These are phyloP conservation scores for Calonectria multiphialidica DNA, from an alignment of 2,329 filamentous ascomycete species.

Conservation along the genomic window DNA sequence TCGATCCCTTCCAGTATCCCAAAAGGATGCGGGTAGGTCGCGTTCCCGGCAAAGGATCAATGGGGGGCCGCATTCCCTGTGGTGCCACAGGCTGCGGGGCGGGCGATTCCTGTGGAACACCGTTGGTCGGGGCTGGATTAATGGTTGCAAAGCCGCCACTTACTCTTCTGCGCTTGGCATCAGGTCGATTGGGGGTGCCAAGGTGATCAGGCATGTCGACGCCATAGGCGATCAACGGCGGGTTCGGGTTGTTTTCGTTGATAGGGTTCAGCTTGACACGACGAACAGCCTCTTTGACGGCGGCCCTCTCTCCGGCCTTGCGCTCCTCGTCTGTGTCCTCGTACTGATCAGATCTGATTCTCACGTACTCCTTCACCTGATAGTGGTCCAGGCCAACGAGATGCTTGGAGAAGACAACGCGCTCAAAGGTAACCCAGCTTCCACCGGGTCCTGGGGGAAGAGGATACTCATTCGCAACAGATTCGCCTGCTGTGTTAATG, in stretches of 20 bases:
- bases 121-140: conserved; percentile 44
- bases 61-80: conserved; percentile 32
- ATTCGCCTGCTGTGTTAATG: conserved; percentile 60
- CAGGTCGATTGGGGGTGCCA: conserved; percentile 49
- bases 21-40: conserved; percentile 70
- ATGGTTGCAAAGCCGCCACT: conserved; percentile 51
- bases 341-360: conserved; percentile 58
- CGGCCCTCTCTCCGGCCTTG: conserved; percentile 53
- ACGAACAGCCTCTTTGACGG: conserved; percentile 61
- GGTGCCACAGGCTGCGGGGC: conserved; percentile 36
- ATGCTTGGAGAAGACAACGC: conserved; percentile 69
- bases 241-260: conserved; percentile 55
- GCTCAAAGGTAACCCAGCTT: conserved; percentile 74
- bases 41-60: conserved; percentile 62
- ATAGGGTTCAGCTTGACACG: conserved; percentile 58
- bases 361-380: conserved; percentile 73
- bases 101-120: conserved; percentile 33
- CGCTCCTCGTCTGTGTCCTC: conserved; percentile 55
- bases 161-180: conserved; percentile 62
- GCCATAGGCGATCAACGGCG: conserved; percentile 64
- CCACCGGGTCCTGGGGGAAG: conserved; percentile 70
- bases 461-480: conserved; percentile 59
- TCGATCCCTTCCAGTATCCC: conserved; percentile 70
- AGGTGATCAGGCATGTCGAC: conserved; percentile 59
- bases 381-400: conserved; percentile 67